These are phyloP conservation scores for Aeschynomene evenia DNA, from an alignment of 306 rosid genomes.

Conservation along the genomic window DNA sequence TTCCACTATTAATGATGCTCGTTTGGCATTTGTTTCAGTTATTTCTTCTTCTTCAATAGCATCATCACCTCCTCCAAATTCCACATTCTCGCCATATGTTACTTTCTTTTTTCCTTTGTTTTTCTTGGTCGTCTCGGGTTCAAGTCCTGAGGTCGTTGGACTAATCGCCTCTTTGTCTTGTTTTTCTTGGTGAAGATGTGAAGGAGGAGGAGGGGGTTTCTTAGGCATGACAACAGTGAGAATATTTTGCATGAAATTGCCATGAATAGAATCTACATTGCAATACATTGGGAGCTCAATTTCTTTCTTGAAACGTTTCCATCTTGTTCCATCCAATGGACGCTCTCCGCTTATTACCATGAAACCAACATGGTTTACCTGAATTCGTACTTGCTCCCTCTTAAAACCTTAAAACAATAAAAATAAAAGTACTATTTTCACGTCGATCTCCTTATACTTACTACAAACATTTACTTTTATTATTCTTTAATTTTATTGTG, in stretches of 20 bases:
- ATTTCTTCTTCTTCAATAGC: not conserved
- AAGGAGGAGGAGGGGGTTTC: not conserved
- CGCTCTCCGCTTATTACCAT: constrained; percentile 42
- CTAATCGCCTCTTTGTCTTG: no score
- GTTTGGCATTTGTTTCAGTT: not conserved
- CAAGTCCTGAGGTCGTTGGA: not conserved
- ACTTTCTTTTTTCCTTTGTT: not conserved
- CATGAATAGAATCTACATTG: constrained; percentile 32
- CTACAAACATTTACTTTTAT: no score
- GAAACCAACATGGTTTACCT: constrained; percentile 40
- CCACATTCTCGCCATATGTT: not conserved
- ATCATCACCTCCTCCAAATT: not conserved
- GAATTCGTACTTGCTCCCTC: constrained; percentile 44
- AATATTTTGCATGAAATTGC: constrained; percentile 31
- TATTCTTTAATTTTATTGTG: no score
- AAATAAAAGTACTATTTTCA: no score
- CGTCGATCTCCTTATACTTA: no score
- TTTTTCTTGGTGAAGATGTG: not conserved
- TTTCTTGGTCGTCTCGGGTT: not conserved
- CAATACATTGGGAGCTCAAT: constrained; percentile 35
- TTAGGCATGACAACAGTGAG: constrained; percentile 44
- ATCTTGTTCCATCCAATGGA: constrained; percentile 25
- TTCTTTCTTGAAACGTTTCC: constrained; percentile 48
- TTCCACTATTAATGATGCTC: not conserved
- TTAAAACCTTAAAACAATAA: constrained; percentile 41